A percentile compares a stretch with the other conserved stretches of the same genome.
These are phyloP conservation scores for Rhododendron ovatum DNA, from an alignment of 148 eudicot genomes.

Conservation along the genomic window DNA sequence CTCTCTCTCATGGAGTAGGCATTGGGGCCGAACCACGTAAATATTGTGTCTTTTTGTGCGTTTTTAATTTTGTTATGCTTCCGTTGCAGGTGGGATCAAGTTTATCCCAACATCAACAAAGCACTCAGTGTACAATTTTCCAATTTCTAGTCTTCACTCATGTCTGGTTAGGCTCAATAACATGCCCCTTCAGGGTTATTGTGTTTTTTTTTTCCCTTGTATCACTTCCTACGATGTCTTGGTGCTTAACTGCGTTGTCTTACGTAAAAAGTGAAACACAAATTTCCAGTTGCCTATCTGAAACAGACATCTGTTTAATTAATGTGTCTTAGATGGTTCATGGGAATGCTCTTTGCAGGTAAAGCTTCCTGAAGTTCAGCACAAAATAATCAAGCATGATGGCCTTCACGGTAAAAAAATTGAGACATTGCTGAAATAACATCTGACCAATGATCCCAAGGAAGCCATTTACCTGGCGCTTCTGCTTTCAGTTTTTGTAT, in stretches of 20 bases:
- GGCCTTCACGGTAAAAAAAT: neutral
- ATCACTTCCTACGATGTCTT: neutral
- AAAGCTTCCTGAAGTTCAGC: neutral
- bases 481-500: constrained; percentile 64
- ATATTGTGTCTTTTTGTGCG: neutral
- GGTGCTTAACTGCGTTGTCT: neutral
- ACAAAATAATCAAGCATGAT: neutral
- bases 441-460: constrained; percentile 6
- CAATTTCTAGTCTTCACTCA: neutral
- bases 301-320: neutral
- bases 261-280: neutral
- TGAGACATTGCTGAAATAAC: neutral
- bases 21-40: neutral
- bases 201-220: neutral
- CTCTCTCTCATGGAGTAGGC: neutral
- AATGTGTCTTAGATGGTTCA: neutral
- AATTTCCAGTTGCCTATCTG: neutral
- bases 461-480: constrained; percentile 12
- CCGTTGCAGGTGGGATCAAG: neutral
- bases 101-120: neutral
- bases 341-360: neutral
- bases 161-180: neutral
- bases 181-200: neutral
- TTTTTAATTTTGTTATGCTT: neutral
- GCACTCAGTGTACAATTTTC: neutral